Evolutionary conservation across 495 filamentous ascomycete genomes (phyloP).

Genomic region (Aspergillus affinis): DNA sequence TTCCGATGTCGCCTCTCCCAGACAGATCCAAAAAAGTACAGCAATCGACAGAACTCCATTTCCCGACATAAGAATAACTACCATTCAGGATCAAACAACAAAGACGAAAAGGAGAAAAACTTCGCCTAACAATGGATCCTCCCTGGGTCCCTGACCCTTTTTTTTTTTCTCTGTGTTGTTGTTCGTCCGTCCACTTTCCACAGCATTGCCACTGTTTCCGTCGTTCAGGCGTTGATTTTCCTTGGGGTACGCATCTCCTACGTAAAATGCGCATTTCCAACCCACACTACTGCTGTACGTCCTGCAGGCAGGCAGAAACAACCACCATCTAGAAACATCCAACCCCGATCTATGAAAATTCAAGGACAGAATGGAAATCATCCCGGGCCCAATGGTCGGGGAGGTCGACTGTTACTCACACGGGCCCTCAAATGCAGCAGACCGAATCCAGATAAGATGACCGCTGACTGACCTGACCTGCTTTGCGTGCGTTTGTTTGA

Average conservation of each 20-base stretch:
- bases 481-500: background rate
- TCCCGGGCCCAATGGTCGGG: background rate
- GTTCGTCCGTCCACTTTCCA: background rate
- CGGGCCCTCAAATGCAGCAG: conserved; percentile 6
- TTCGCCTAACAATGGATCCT: conserved; percentile 1
- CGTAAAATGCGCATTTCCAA: conserved; percentile 2
- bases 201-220: background rate
- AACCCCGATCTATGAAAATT: conserved; percentile 1
- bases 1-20: background rate
- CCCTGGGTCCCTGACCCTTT: background rate
- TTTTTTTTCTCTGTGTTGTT: background rate
- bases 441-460: background rate
- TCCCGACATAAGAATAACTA: background rate
- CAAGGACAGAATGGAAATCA: background rate
- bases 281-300: conserved; percentile 3
- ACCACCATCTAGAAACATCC: conserved; percentile 3
- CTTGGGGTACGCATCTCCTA: background rate
- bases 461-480: background rate
- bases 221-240: background rate
- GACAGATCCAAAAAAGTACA: conserved; percentile 3
- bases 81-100: conserved; percentile 9
- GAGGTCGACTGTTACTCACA: background rate
- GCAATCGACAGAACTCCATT: background rate
- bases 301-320: background rate
- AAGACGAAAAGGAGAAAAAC: background rate